These are phyloP conservation scores for Wallacemonas collosoma DNA, from an alignment of 208 protist genomes.

Conservation along the genomic window DNA sequence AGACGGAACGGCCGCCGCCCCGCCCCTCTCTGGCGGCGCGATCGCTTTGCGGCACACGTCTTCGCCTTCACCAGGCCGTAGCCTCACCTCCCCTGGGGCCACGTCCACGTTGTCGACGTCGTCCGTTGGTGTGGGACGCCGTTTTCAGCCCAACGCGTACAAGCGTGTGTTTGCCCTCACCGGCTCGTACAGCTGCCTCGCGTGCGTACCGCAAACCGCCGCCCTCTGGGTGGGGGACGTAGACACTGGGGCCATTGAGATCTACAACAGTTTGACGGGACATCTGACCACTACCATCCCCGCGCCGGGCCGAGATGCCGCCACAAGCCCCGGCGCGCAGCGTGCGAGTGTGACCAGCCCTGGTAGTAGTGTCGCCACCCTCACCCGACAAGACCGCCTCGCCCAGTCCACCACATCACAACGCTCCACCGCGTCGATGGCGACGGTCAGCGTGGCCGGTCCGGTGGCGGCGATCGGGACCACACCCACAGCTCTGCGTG, in stretches of 20 bases:
- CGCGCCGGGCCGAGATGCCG: conserved; percentile 13
- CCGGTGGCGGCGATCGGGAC: conserved; percentile 3
- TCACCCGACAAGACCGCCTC: neutral
- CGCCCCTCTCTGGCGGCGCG: too few species aligned
- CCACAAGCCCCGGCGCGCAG: too few species aligned
- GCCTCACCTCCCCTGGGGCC: neutral
- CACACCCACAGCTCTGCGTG: conserved; percentile 36
- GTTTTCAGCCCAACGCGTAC: conserved; percentile 39
- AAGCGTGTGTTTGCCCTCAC: conserved; percentile 42
- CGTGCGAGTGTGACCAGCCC: too few species aligned
- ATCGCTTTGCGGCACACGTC: neutral
- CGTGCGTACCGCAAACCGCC: conserved; percentile 35
- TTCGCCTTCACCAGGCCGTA: conserved; percentile 5
- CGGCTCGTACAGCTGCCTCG: conserved; percentile 43
- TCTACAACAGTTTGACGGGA: conserved; percentile 71
- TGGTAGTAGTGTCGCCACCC: too few species aligned
- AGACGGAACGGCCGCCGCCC: too few species aligned
- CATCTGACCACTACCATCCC: conserved; percentile 41
- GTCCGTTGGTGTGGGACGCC: conserved; percentile 16
- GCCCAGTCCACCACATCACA: conserved; percentile 2
- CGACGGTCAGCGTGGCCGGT: neutral
- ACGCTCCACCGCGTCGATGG: neutral
- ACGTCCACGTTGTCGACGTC: conserved; percentile 7
- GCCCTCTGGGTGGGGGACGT: conserved; percentile 67
- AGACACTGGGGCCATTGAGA: conserved; percentile 46